A percentile compares a stretch with the other conserved stretches of the same genome.
Conservation (phyloP, 1,139 yeast species). For the Zygosaccharomyces pseudobailii region DNA sequence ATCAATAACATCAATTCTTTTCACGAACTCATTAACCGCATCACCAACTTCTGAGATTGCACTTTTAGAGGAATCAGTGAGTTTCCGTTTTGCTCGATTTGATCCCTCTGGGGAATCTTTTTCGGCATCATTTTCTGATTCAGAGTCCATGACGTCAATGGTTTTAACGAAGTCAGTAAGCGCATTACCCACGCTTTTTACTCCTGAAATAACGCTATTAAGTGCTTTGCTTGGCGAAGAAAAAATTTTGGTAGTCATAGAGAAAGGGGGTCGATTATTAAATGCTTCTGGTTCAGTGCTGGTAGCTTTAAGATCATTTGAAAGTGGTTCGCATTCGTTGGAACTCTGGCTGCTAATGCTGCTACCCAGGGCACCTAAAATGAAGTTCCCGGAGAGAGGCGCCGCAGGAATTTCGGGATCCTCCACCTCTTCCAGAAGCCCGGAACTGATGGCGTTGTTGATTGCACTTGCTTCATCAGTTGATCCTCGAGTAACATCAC, state of each 20-base stretch:
- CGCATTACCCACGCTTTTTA: conserved; percentile 13
- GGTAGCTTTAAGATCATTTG: not conserved
- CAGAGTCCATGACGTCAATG: conserved; percentile 13
- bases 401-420: not conserved
- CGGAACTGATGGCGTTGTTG: not conserved
- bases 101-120: not conserved
- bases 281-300: not conserved
- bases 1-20: conserved; percentile 10
- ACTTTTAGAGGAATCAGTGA: no score
- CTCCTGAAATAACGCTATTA: conserved; percentile 10
- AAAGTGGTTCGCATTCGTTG: not conserved
- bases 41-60: conserved; percentile 5
- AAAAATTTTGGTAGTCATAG: conserved; percentile 5
- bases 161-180: conserved; percentile 16
- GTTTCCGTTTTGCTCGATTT: not conserved
- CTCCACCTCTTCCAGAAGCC: not conserved
- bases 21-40: conserved; percentile 15
- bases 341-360: not conserved
- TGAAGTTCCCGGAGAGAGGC: not conserved
- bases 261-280: not conserved
- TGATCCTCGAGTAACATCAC: not conserved
- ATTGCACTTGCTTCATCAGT: not conserved
- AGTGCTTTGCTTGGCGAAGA: conserved; percentile 18
- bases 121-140: conserved; percentile 1
- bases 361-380: not conserved